Percentiles rank a stretch among this genome's conserved stretches.
phyloP scores from a whole-genome alignment of 176 grass and related monocot species.

The Cenchrus fungigraminus region DNA sequence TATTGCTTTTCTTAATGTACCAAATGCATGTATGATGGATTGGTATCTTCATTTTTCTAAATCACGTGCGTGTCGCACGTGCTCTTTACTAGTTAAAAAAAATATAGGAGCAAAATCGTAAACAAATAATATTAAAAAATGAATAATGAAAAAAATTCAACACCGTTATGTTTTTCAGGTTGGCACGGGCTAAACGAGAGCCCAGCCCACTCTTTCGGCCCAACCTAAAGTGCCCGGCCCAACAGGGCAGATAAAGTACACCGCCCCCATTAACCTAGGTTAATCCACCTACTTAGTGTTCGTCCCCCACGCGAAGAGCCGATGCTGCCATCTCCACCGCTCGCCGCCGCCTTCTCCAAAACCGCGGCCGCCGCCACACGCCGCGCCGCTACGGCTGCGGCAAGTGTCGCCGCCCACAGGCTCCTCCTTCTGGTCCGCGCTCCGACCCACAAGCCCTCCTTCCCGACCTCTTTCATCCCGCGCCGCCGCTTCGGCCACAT shows the following conservation, averaged over 20 bases:
- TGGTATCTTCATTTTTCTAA: too few species aligned
- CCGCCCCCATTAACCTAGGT: neutral
- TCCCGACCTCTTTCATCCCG: slow-evolving; percentile 1
- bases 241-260: neutral
- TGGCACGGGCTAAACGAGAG: neutral
- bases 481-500: slow-evolving; percentile 34
- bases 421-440: slow-evolving; percentile 34
- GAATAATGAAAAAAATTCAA: too few species aligned
- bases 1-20: too few species aligned
- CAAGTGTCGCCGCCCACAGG: slow-evolving; percentile 32
- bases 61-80: too few species aligned
- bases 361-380: slow-evolving; percentile 39
- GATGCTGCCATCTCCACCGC: slow-evolving; percentile 53
- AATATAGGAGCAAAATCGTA: too few species aligned
- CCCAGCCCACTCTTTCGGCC: neutral
- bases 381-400: slow-evolving; percentile 46
- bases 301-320: neutral
- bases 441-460: neutral
- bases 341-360: slow-evolving; percentile 48
- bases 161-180: too few species aligned
- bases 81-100: too few species aligned
- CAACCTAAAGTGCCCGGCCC: neutral
- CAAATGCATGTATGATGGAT: too few species aligned
- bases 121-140: too few species aligned
- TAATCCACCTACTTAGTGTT: neutral